Evolutionary conservation across 768 basidiomycete species (phyloP), one percentile per base, ranked within the genome.

Genomic region (Pulveroboletus sp.): DNA sequence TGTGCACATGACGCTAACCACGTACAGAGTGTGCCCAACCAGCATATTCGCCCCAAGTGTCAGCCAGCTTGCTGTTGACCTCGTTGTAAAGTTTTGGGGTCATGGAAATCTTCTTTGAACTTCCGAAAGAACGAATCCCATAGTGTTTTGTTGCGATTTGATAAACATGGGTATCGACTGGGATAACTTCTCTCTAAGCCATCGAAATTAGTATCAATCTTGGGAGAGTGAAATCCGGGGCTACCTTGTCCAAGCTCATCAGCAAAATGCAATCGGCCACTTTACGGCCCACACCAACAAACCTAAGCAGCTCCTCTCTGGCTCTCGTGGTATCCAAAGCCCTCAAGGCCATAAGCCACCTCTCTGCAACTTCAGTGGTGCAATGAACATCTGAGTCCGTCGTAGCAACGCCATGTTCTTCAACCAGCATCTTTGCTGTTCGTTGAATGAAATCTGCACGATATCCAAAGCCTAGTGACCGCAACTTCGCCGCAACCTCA

Each of bases 241-340:
- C 5, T 56, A 90, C 91, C 78, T 93, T 90, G 70, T 95, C 87
- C 50, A 94, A 64, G 61, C 89, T 90, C 93, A 97, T 95, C 14
- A 97, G 72, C 44, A 96, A 69, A 27, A 96, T 72, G 60, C 96
- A 99, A 63, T 99, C 96, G 3, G 95, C 95, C 0, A 99, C 96
- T 64, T 99, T 99, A 32, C 91, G 77, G 6, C 96, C 96, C 1
- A 99, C 95, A 0, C 96, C 96, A 39, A 88, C 77, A 49, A 97
- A 82, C 61, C 80, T 83, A 32, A 95, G 70, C 21, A 99, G 74
- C 55, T 87, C 83, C 38, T 79, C 75, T 57, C 93, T 74, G 21
- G 92, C 91, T 24, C 78, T 76, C 0, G 68, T 65, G 0, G 85
- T 85, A 21, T 62, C 68, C 49, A 63, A 55, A 1, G 58, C 59